A percentile compares a stretch with the other conserved stretches of the same genome.
Evolutionary conservation across 331 rosid species (phyloP).

Genomic region (Acacia pycnantha): DNA sequence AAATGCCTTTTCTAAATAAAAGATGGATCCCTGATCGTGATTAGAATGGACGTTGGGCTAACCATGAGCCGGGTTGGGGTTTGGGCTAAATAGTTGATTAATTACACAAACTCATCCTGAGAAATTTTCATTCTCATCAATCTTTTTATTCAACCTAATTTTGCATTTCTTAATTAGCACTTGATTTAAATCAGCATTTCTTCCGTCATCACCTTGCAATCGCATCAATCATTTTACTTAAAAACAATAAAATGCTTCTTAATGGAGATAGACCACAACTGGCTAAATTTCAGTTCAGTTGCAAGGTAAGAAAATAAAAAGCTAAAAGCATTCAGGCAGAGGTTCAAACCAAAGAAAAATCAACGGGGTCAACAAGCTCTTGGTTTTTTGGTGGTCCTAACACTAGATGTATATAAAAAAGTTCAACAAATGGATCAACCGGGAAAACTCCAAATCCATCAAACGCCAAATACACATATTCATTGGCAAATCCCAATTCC

Average conservation of each 20-base stretch:
- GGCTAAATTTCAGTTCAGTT: not conserved
- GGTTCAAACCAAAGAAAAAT: not conserved
- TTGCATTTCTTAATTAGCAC: too few species aligned
- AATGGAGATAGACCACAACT: not conserved
- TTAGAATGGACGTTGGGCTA: too few species aligned
- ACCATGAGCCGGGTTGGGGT: too few species aligned
- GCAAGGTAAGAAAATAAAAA: not conserved
- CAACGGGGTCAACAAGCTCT: not conserved
- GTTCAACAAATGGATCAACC: not conserved
- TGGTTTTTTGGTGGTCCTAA: not conserved
- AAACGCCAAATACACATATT: not conserved
- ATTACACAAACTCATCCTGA: not conserved
- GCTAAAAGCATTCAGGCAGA: not conserved
- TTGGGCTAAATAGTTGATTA: too few species aligned
- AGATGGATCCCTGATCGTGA: too few species aligned
- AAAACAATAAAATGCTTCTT: not conserved
- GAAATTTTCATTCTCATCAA: not conserved
- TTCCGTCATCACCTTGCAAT: not conserved
- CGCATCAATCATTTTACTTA: not conserved
- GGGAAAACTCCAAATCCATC: not conserved
- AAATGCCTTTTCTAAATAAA: too few species aligned
- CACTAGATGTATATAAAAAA: not conserved
- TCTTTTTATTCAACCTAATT: not conserved
- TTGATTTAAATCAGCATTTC: not conserved
- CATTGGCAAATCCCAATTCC: constrained; percentile 4